These are phyloP conservation scores for Aphanomyces cochlioides DNA, from an alignment of 352 stramenopile genomes.

Conservation along the genomic window DNA sequence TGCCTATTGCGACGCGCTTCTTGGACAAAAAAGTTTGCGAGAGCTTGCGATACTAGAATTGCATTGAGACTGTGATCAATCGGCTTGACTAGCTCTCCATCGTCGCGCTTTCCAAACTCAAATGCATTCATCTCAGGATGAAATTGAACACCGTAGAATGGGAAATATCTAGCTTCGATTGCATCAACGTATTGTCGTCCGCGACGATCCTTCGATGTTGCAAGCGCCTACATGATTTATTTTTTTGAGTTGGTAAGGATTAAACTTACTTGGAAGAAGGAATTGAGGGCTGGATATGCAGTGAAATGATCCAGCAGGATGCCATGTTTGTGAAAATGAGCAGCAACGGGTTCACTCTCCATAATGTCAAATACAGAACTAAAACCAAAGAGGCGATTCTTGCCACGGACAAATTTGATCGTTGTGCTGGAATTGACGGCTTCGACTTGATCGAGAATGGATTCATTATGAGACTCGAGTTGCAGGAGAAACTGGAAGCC, in stretches of 20 bases:
- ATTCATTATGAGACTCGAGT: conserved; percentile 46
- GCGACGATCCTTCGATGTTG: conserved; percentile 59
- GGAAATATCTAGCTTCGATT: conserved; percentile 80
- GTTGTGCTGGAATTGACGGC: conserved; percentile 80
- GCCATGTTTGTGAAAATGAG: conserved; percentile 65
- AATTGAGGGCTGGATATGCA: conserved; percentile 42
- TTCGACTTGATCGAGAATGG: conserved; percentile 52
- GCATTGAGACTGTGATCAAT: conserved; percentile 77
- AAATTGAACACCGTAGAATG: conserved; percentile 87
- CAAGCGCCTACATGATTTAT: conserved; percentile 28
- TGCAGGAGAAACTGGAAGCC: conserved; percentile 77
- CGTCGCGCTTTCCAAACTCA: conserved; percentile 69
- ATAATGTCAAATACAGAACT: conserved; percentile 46
- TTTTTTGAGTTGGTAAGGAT: neutral
- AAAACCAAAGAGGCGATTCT: conserved; percentile 46
- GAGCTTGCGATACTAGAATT: conserved; percentile 47
- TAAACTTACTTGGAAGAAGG: conserved; percentile 51
- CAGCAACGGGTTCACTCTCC: conserved; percentile 51
- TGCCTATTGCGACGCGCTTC: conserved; percentile 65
- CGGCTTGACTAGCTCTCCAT: conserved; percentile 67
- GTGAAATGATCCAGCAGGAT: conserved; percentile 53
- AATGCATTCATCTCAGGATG: conserved; percentile 92
- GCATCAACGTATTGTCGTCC: conserved; percentile 81
- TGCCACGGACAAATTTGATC: conserved; percentile 61
- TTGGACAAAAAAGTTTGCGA: conserved; percentile 70